Evolutionary conservation across 768 basidiomycete genomes (phyloP), one percentile per base, ranked within the genome.

Genomic region (Imleria badia): DNA sequence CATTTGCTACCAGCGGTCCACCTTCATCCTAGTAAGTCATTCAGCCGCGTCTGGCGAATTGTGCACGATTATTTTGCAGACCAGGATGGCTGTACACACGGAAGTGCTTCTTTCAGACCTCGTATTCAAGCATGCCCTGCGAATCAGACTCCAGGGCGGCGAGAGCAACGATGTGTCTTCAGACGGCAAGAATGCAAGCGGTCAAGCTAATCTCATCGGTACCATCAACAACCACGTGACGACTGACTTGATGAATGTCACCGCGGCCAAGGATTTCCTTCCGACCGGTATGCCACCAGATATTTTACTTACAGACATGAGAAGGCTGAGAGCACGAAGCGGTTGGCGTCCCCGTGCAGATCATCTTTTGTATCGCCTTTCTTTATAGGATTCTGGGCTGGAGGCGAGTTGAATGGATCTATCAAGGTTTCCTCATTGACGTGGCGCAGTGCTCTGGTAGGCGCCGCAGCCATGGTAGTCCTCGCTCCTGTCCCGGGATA

Each of bases 201-300:
- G 68, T 45, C 63, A 69, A n/a, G 70, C 70, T 8, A 84, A 85
- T 63, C 69, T 89, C n/a, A 78, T 84, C 26, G 89, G 90, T 13
- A 86, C 82, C 64, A 84, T 91, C 64, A 91, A 87, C 67, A 91
- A 89, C 49, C 70, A 90, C 8, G 79, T 89, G 36, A 83, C 87
- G 6, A 83, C 84, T 30, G 64, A 55, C 49, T 31, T 44, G 47
- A 50, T 38, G 29, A 61, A 33, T 36, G 22, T 62, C 6, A 61
- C 50, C 6, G 58, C 54, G 31, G 56, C 46, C 13, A 51, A 55
- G 39, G 55, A 66, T 44, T 49, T 59, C 23, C 44, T 66, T 42
- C 35, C 39, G 1, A 29, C 26, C 1, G 31, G 54, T 55, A 33
- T 19, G 44, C 4, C n/a, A 4, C 9, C 6, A 33, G n/a, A 31